A percentile compares a stretch with the other conserved stretches of the same genome.
Conservation (phyloP, 768 basidiomycete species). For the Lenzites betulinus region DNA sequence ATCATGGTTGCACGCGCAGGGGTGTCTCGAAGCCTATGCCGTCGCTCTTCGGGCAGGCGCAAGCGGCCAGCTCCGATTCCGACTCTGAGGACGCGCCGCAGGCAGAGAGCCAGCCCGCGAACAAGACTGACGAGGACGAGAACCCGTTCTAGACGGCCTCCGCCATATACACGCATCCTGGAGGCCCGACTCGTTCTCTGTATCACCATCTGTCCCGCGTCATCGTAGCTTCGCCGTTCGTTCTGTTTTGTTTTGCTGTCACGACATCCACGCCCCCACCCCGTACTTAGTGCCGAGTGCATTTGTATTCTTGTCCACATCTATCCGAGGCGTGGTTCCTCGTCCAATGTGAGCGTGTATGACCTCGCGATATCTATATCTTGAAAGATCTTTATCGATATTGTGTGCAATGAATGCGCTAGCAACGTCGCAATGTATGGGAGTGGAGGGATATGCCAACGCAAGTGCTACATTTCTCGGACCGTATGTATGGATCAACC, state of each 20-base stretch:
- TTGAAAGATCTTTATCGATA: not conserved
- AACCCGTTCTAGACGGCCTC: slow-evolving; percentile 60
- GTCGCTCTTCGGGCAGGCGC: slow-evolving; percentile 56
- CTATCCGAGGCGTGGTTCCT: slow-evolving; percentile 22
- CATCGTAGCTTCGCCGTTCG: slow-evolving; percentile 18
- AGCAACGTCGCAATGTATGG: not conserved
- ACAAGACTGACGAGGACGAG: slow-evolving; percentile 52
- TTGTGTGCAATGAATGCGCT: not conserved
- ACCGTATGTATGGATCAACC: no score
- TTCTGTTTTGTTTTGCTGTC: slow-evolving; percentile 24
- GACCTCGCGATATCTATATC: not conserved
- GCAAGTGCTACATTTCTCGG: not conserved
- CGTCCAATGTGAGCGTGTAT: slow-evolving; percentile 12
- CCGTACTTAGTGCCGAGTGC: slow-evolving; percentile 16
- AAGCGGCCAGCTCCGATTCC: slow-evolving; percentile 24
- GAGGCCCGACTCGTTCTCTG: slow-evolving; percentile 12
- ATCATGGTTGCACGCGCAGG: slow-evolving; percentile 35
- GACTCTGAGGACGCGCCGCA: slow-evolving; percentile 39
- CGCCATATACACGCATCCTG: not conserved
- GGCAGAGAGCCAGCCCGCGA: slow-evolving; percentile 28
- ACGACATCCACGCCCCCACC: slow-evolving; percentile 19
- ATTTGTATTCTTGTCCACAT: slow-evolving; percentile 18
- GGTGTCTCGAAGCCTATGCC: slow-evolving; percentile 57
- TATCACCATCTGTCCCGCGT: slow-evolving; percentile 12
- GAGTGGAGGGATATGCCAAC: not conserved